Conservation (phyloP, 1,284 basidiomycete genomes). For the Leucoagaricus sp. region DNA sequence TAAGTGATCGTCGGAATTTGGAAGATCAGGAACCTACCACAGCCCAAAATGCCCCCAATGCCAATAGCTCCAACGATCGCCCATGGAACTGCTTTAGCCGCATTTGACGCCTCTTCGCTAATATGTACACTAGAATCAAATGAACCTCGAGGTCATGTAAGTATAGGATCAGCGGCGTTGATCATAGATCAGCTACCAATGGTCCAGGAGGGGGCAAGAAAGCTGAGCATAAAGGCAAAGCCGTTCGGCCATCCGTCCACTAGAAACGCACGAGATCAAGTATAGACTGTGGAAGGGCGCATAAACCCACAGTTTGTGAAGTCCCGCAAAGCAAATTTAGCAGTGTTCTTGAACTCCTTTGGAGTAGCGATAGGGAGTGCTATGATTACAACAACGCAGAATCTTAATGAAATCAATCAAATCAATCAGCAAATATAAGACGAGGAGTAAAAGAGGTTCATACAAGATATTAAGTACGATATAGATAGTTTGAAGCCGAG, state of each 20-base stretch:
- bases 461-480: conserved; percentile 71
- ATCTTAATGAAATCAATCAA: conserved; percentile 35
- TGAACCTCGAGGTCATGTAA: conserved; percentile 33
- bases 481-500: conserved; percentile 73
- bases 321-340: conserved; percentile 65
- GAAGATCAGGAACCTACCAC: conserved; percentile 46
- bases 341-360: conserved; percentile 63
- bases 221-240: conserved; percentile 76
- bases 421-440: no score
- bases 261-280: conserved; percentile 26
- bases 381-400: conserved; percentile 75
- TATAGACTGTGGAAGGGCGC: not conserved
- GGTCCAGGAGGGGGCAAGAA: conserved; percentile 79
- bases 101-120: conserved; percentile 77
- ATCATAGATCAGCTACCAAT: conserved; percentile 51
- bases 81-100: conserved; percentile 70
- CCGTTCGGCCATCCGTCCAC: conserved; percentile 72
- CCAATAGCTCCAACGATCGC: conserved; percentile 67
- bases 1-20: not conserved
- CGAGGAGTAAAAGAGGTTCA: no score
- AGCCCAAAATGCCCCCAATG: conserved; percentile 66
- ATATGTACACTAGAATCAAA: conserved; percentile 74
- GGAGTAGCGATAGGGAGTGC: conserved; percentile 76
- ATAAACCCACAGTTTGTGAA: conserved; percentile 49
- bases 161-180: not conserved